Evolutionary conservation across 306 rosid genomes (phyloP).

Genomic region (Calophaca sinica): DNA sequence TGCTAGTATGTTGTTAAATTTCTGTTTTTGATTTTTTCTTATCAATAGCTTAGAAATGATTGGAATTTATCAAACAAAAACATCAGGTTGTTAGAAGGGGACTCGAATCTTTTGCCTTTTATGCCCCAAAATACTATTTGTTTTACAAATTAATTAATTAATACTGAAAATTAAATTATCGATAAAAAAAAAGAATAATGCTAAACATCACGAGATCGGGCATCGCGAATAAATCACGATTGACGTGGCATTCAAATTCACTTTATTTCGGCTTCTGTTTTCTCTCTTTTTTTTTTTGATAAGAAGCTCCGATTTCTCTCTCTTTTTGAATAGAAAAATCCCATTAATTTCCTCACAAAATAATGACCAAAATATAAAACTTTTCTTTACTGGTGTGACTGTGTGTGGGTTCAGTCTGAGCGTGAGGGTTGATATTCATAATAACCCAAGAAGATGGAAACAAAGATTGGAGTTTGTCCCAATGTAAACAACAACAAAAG

Average conservation of each 20-base stretch:
- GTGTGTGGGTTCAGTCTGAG: constrained; percentile 14
- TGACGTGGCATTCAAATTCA: too few relatives aligned
- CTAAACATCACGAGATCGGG: too few relatives aligned
- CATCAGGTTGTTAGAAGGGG: background rate
- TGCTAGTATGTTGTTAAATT: background rate
- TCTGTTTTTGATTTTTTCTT: background rate
- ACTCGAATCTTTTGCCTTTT: background rate
- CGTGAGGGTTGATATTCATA: background rate
- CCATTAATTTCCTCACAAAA: constrained; percentile 19
- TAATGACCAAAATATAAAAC: background rate
- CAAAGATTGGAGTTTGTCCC: constrained; percentile 61
- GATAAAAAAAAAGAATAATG: too few relatives aligned
- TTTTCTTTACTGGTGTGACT: background rate
- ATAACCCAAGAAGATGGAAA: constrained; percentile 27
- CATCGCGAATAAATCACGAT: too few relatives aligned
- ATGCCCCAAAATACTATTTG: constrained; percentile 3
- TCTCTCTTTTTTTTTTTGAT: too few relatives aligned
- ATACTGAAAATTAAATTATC: background rate
- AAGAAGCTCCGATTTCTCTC: too few relatives aligned
- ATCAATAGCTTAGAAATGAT: background rate
- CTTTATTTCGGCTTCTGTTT: too few relatives aligned
- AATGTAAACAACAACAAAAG: constrained; percentile 69
- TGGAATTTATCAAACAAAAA: constrained; percentile 11
- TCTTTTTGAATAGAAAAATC: too few relatives aligned
- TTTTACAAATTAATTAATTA: background rate